Evolutionary conservation across 176 grass and related monocot genomes (phyloP).

Genomic region (Triticum turgidum): DNA sequence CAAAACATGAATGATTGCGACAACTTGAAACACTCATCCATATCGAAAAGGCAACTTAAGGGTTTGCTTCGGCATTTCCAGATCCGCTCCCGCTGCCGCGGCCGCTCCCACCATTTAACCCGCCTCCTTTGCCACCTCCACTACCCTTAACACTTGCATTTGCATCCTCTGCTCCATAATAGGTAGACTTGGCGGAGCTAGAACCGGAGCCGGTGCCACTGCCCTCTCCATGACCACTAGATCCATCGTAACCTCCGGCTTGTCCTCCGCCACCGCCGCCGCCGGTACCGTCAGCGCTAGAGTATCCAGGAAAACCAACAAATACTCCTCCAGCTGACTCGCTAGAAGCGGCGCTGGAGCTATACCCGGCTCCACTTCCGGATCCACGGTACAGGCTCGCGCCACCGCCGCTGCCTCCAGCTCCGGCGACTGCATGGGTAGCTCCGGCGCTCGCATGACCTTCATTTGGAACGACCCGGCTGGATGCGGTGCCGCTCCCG

Average conservation of each 20-base stretch:
- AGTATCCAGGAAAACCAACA: not conserved
- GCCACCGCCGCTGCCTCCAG: not conserved
- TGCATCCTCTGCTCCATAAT: not conserved
- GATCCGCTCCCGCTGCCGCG: not conserved
- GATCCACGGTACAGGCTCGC: not conserved
- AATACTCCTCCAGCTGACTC: not conserved
- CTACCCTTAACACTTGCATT: not conserved
- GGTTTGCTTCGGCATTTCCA: not conserved
- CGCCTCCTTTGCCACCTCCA: not conserved
- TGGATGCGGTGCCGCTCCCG: not conserved
- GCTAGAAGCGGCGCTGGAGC: not conserved
- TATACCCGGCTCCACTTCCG: not conserved
- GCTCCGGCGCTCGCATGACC: not conserved
- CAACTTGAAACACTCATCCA: too few species aligned
- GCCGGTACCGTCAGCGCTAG: not conserved
- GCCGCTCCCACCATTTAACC: not conserved
- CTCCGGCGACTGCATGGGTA: not conserved
- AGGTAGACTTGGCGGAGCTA: not conserved
- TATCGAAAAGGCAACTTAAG: not conserved
- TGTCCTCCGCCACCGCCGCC: not conserved
- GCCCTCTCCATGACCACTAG: not conserved
- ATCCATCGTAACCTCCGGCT: not conserved
- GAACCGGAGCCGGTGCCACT: slow-evolving; percentile 1
- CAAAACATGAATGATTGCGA: too few species aligned
- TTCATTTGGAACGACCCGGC: not conserved